Conservation (phyloP, 495 filamentous ascomycete species). For the Penicillium waksmanii region DNA sequence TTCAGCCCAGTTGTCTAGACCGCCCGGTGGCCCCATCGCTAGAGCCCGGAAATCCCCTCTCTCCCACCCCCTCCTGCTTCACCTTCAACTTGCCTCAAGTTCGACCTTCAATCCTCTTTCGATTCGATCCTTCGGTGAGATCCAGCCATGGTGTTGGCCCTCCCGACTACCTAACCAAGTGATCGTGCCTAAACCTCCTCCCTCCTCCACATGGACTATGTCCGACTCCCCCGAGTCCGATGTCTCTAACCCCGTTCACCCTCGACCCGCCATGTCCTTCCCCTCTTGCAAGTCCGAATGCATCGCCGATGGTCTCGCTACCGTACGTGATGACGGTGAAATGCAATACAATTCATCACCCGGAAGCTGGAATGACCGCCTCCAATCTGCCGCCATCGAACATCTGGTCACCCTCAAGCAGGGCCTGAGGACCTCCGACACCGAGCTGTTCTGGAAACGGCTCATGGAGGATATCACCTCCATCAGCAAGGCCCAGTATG, state of each 20-base stretch:
- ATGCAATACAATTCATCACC: constrained; percentile 50
- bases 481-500: constrained; percentile 69
- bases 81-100: no score
- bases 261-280: constrained; percentile 36
- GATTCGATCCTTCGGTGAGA: constrained; percentile 6
- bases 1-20: constrained; percentile 35
- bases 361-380: constrained; percentile 51
- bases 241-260: constrained; percentile 35
- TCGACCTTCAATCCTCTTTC: constrained; percentile 2
- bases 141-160: constrained; percentile 38
- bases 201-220: constrained; percentile 38
- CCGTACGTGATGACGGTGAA: constrained; percentile 51
- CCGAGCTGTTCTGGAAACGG: constrained; percentile 68
- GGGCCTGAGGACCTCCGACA: constrained; percentile 54
- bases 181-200: constrained; percentile 3
- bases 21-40: constrained; percentile 28
- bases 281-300: constrained; percentile 49
- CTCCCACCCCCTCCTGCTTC: constrained; percentile 13
- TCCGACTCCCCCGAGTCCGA: constrained; percentile 43
- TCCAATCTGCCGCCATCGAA: constrained; percentile 66
- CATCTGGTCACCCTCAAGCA: constrained; percentile 65
- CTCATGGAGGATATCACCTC: constrained; percentile 68
- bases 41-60: constrained; percentile 34
- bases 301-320: constrained; percentile 42
- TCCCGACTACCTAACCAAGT: constrained; percentile 21